A percentile compares a stretch with the other conserved stretches of the same genome.
Conservation (phyloP, 768 basidiomycete genomes). For the Infundibulicybe gibba region DNA sequence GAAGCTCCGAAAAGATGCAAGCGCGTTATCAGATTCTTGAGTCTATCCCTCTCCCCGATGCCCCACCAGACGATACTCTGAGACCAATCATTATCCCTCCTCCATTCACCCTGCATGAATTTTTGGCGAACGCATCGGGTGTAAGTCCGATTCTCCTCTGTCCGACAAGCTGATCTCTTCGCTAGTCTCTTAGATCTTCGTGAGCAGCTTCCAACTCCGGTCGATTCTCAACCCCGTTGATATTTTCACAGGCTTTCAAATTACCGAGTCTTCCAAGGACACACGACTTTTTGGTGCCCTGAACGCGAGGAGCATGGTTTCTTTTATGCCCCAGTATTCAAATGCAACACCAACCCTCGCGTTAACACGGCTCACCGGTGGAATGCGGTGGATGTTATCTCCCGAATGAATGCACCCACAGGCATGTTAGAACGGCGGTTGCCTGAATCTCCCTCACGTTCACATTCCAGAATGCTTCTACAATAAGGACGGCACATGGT, state of each 20-base stretch:
- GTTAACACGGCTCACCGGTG: conserved; percentile 76
- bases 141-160: conserved; percentile 34
- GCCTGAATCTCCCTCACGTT: neutral
- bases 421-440: conserved; percentile 32
- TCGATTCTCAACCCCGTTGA: no score
- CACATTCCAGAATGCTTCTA: conserved; percentile 69
- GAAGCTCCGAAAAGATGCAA: conserved; percentile 42
- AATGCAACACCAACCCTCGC: conserved; percentile 77
- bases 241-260: conserved; percentile 47
- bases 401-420: conserved; percentile 56
- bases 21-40: conserved; percentile 56
- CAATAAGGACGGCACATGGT: conserved; percentile 78
- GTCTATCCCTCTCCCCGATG: conserved; percentile 57
- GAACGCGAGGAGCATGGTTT: conserved; percentile 84
- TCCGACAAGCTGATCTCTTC: conserved; percentile 4
- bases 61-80: conserved; percentile 62
- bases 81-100: conserved; percentile 67
- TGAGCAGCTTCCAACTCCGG: conserved; percentile 25
- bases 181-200: conserved; percentile 55
- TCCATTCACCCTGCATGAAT: conserved; percentile 65
- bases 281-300: conserved; percentile 75
- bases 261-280: conserved; percentile 63
- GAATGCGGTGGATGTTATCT: conserved; percentile 59
- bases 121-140: conserved; percentile 52
- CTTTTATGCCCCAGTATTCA: conserved; percentile 68